Percentiles rank a stretch among this genome's conserved stretches.
Evolutionary conservation across 768 basidiomycete species (phyloP).

Genomic region (Hericium rajendrae): DNA sequence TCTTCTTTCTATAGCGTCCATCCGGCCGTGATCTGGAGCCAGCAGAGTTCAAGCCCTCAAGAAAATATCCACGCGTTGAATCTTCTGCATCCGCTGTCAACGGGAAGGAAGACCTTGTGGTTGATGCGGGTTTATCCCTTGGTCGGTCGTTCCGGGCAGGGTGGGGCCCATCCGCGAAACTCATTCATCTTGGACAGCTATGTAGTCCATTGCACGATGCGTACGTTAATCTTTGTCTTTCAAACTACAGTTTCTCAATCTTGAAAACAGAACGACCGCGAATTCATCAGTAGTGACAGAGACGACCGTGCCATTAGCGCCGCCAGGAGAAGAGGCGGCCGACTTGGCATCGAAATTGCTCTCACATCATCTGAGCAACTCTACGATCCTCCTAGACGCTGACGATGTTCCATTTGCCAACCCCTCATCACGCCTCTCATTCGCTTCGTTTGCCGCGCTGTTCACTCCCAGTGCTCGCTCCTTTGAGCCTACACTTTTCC

Average conservation of each 20-base stretch:
- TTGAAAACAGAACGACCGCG: slow-evolving; percentile 39
- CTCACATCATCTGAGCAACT: slow-evolving; percentile 66
- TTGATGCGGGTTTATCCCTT: slow-evolving; percentile 78
- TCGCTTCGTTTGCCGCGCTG: slow-evolving; percentile 65
- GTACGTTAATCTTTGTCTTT: slow-evolving; percentile 31
- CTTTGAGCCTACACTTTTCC: slow-evolving; percentile 73
- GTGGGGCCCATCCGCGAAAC: slow-evolving; percentile 75
- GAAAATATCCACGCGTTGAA: slow-evolving; percentile 73
- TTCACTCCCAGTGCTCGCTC: slow-evolving; percentile 65
- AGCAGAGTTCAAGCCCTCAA: slow-evolving; percentile 58
- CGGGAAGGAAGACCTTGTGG: slow-evolving; percentile 52
- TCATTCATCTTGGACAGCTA: slow-evolving; percentile 71
- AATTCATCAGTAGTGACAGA: slow-evolving; percentile 52
- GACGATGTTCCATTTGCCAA: slow-evolving; percentile 61
- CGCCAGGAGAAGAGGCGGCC: slow-evolving; percentile 23
- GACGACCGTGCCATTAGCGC: slow-evolving; percentile 35
- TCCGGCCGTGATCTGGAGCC: slow-evolving; percentile 69
- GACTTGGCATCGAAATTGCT: slow-evolving; percentile 52
- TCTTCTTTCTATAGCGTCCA: slow-evolving; percentile 25
- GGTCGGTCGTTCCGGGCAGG: slow-evolving; percentile 85
- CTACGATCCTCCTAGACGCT: slow-evolving; percentile 61
- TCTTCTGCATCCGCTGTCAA: slow-evolving; percentile 53
- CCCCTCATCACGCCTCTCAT: slow-evolving; percentile 56
- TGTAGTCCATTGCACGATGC: slow-evolving; percentile 43
- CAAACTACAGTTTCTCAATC: background rate